These are phyloP conservation scores for Periconia macrospinosa DNA, from an alignment of 2,329 filamentous ascomycete species.

Conservation along the genomic window DNA sequence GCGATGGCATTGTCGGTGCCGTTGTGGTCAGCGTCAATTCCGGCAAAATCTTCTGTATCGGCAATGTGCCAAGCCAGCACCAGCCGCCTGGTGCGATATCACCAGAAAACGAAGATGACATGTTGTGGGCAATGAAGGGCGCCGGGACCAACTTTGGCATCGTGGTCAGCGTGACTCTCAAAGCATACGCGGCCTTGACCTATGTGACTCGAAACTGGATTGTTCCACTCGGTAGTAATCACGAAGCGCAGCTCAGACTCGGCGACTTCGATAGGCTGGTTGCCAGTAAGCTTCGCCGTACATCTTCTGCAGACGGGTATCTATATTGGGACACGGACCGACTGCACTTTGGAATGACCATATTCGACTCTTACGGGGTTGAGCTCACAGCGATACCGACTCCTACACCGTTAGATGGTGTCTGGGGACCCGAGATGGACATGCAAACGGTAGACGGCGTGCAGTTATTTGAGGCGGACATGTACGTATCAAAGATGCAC, in stretches of 20 bases:
- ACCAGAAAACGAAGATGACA: slow-evolving; percentile 52
- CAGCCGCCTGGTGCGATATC: slow-evolving; percentile 46
- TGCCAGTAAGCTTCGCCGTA: too few species aligned
- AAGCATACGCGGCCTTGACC: slow-evolving; percentile 46
- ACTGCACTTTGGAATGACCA: too few species aligned
- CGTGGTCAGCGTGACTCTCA: slow-evolving; percentile 57
- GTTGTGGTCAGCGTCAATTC: slow-evolving; percentile 58
- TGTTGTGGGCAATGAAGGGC: slow-evolving; percentile 62
- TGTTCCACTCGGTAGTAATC: slow-evolving; percentile 28
- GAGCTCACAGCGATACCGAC: too few species aligned
- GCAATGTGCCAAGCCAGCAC: slow-evolving; percentile 53
- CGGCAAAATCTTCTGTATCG: slow-evolving; percentile 54
- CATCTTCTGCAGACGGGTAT: too few species aligned
- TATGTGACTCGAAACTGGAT: slow-evolving; percentile 41
- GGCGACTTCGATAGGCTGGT: too few species aligned
- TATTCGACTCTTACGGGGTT: too few species aligned
- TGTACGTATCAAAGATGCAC: slow-evolving; percentile 62
- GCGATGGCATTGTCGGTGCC: slow-evolving; percentile 63
- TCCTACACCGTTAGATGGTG: too few species aligned
- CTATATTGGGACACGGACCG: too few species aligned
- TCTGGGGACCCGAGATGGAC: too few species aligned
- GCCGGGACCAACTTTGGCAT: slow-evolving; percentile 64
- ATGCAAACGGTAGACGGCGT: slow-evolving; percentile 51
- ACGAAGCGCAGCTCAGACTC: too few species aligned
- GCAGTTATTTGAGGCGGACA: slow-evolving; percentile 60